Evolutionary conservation across 371 early-diverging fungal species (phyloP).

Genomic region (Coemansia linderi): DNA sequence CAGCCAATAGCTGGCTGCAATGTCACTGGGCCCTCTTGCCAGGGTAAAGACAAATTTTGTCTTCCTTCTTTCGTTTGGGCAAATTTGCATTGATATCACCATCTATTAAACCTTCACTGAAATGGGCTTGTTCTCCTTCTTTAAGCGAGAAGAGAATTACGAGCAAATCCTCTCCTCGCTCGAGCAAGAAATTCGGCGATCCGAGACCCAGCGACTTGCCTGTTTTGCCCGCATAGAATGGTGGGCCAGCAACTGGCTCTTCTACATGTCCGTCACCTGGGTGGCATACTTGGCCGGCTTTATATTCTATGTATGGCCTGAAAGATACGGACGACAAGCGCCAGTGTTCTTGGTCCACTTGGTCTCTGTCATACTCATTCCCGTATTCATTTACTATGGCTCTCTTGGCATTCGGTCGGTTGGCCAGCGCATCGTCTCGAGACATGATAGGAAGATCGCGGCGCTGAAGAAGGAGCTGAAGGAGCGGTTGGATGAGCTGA

Average conservation of each 20-base stretch:
- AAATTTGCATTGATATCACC: conserved; percentile 1
- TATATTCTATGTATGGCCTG: conserved; percentile 59
- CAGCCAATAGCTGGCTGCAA: background rate
- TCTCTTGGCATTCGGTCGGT: conserved; percentile 21
- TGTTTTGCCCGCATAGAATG: conserved; percentile 67
- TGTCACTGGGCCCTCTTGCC: background rate
- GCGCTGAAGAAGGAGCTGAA: conserved; percentile 70
- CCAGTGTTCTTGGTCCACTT: conserved; percentile 57
- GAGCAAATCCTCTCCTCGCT: conserved; percentile 79
- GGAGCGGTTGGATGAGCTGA: conserved; percentile 77
- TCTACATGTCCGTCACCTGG: conserved; percentile 72
- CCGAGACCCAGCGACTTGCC: conserved; percentile 66
- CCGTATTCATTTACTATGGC: conserved; percentile 36
- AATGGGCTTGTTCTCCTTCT: conserved; percentile 50
- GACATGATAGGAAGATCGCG: conserved; percentile 60
- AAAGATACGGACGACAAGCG: conserved; percentile 53
- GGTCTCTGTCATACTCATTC: conserved; percentile 43
- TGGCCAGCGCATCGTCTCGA: conserved; percentile 41
- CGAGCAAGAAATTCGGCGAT: conserved; percentile 72
- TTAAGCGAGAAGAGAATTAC: conserved; percentile 66
- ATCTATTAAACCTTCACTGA: conserved; percentile 1
- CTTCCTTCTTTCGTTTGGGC: too few relatives aligned
- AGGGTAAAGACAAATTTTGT: too few relatives aligned
- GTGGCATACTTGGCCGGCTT: conserved; percentile 64
- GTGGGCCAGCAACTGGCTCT: conserved; percentile 68